These are phyloP conservation scores for Dichotomopilus funicola DNA, from an alignment of 2,329 filamentous ascomycete species.

Conservation along the genomic window DNA sequence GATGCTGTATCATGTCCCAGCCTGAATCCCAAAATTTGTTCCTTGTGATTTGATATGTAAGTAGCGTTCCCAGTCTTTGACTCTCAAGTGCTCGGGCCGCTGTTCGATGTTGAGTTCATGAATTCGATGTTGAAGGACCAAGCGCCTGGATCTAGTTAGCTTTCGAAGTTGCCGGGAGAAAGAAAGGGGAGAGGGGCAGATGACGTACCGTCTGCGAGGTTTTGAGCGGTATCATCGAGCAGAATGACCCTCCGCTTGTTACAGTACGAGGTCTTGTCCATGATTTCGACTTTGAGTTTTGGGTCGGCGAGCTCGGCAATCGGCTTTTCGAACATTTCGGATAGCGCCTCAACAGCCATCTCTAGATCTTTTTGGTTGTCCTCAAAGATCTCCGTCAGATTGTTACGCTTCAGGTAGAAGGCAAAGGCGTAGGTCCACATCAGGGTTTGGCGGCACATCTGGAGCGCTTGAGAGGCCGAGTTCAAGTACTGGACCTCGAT, in stretches of 20 bases:
- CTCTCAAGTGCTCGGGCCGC: slow-evolving; percentile 24
- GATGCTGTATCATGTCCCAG: too few species aligned
- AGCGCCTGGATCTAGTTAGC: slow-evolving; percentile 33
- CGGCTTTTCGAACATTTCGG: slow-evolving; percentile 99
- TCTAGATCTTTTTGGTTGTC: slow-evolving; percentile 98
- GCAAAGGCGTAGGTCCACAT: slow-evolving; percentile 99
- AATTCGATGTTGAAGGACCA: slow-evolving; percentile 42
- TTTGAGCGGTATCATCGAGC: slow-evolving; percentile 86
- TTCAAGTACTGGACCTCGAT: slow-evolving; percentile 98
- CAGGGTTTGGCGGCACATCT: slow-evolving; percentile 94
- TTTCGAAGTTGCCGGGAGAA: not conserved
- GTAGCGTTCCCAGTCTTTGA: slow-evolving; percentile 10
- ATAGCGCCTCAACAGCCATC: slow-evolving; percentile 91
- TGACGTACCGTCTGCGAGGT: slow-evolving; percentile 71
- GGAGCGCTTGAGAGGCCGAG: slow-evolving; percentile 83
- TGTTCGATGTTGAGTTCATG: slow-evolving; percentile 15
- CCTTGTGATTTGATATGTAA: too few species aligned
- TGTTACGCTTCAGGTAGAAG: slow-evolving; percentile 94
- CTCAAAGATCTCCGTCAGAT: slow-evolving; percentile 94
- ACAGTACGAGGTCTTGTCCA: slow-evolving; percentile 98
- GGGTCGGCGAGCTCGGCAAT: slow-evolving; percentile 74
- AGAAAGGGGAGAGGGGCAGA: not conserved
- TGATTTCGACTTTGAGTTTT: slow-evolving; percentile 96
- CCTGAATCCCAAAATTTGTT: too few species aligned
- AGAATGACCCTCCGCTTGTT: slow-evolving; percentile 86